Evolutionary conservation across 2,329 filamentous ascomycete species (phyloP).

Genomic region (Lecanosticta acicola): DNA sequence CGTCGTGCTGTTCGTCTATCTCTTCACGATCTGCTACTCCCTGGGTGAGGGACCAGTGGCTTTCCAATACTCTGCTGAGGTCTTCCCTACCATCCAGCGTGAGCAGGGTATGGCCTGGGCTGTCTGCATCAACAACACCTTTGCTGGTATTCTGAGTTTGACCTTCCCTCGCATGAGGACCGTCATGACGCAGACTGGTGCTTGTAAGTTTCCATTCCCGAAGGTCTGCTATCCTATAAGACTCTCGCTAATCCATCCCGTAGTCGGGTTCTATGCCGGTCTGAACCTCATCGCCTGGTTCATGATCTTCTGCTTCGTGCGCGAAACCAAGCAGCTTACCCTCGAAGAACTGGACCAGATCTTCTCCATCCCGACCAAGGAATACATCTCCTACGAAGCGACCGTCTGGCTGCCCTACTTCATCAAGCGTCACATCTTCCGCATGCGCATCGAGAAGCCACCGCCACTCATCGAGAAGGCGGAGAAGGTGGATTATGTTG

Average conservation of each 20-base stretch:
- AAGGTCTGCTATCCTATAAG: too few relatives aligned
- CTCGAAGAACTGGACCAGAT: conserved; percentile 48
- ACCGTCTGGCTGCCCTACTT: conserved; percentile 39
- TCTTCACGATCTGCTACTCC: conserved; percentile 50
- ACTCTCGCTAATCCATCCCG: too few relatives aligned
- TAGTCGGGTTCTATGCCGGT: conserved; percentile 53
- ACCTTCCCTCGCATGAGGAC: conserved; percentile 46
- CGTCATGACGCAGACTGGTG: conserved; percentile 49
- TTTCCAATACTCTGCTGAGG: conserved; percentile 42
- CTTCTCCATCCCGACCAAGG: conserved; percentile 47
- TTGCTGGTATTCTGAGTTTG: conserved; percentile 34
- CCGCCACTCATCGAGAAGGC: conserved; percentile 35
- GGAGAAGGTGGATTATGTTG: too few relatives aligned
- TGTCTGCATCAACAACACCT: conserved; percentile 53
- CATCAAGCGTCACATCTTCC: conserved; percentile 37
- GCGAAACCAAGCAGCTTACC: conserved; percentile 45
- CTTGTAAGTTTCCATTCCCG: conserved; percentile 47
- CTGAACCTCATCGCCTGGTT: conserved; percentile 54
- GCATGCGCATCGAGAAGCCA: conserved; percentile 35
- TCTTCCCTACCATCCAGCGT: conserved; percentile 43
- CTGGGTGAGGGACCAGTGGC: conserved; percentile 40
- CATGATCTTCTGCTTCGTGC: conserved; percentile 43
- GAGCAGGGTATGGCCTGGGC: conserved; percentile 46
- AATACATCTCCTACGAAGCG: conserved; percentile 37
- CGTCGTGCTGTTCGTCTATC: conserved; percentile 41